phyloP scores from a whole-genome alignment of 345 rosid genomes.

The Populus deltoides region DNA sequence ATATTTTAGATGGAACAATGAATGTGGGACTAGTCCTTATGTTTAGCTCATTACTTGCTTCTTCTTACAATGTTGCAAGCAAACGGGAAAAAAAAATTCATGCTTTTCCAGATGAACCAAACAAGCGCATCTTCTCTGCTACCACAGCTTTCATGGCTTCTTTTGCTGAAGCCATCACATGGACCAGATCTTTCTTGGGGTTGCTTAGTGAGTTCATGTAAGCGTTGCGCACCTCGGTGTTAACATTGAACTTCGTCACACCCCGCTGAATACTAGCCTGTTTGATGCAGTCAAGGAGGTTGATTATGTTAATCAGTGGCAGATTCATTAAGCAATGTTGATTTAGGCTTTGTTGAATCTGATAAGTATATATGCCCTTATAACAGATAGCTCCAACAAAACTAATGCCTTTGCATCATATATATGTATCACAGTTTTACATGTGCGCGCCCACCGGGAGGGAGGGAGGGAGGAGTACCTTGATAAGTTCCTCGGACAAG shows the following conservation, averaged over 20 bases:
- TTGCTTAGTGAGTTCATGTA: constrained; percentile 62
- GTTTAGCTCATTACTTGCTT: too few relatives aligned
- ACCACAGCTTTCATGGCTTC: constrained; percentile 82
- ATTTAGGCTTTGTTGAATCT: constrained; percentile 4
- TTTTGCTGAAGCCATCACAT: constrained; percentile 68
- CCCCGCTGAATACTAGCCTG: constrained; percentile 77
- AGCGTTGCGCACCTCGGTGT: constrained; percentile 84
- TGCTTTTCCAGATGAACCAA: constrained; percentile 88
- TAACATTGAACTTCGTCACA: constrained; percentile 84
- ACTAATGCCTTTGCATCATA: background rate
- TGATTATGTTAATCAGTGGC: constrained; percentile 2
- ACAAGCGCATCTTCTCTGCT: constrained; percentile 76
- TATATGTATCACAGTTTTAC: background rate
- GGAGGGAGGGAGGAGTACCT: constrained; percentile 37
- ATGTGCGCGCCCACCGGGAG: background rate
- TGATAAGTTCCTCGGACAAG: constrained; percentile 58
- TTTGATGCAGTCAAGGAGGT: constrained; percentile 9
- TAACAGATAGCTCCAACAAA: background rate
- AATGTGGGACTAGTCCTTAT: too few relatives aligned
- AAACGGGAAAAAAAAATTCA: constrained; percentile 8
- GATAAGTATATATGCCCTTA: background rate
- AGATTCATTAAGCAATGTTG: background rate
- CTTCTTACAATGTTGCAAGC: too few relatives aligned
- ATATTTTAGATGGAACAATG: too few relatives aligned
- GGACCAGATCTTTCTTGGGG: constrained; percentile 62